A percentile compares a stretch with the other conserved stretches of the same genome.
phyloP scores from a whole-genome alignment of 345 rosid genomes.

The Schrenkiella parvula region DNA sequence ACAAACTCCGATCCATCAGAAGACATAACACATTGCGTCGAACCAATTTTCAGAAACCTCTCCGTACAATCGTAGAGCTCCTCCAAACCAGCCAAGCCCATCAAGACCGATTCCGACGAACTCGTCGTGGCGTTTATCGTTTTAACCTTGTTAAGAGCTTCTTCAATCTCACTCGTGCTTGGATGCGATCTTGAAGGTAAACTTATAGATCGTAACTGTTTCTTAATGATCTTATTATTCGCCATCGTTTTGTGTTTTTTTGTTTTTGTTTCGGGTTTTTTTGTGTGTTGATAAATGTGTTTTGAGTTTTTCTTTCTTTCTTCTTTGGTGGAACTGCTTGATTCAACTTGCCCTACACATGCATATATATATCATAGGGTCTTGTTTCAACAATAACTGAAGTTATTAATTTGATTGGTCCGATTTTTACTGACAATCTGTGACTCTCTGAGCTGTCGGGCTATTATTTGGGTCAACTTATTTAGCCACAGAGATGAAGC shows the following conservation, averaged over 20 bases:
- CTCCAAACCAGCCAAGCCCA: conserved; percentile 39
- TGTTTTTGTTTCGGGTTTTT: not conserved
- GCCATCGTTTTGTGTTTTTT: not conserved
- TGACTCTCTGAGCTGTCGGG: conserved; percentile 37
- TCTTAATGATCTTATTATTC: conserved; percentile 35
- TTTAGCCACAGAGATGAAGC: conserved; percentile 21
- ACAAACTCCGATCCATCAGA: conserved; percentile 33
- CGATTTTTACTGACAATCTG: conserved; percentile 11
- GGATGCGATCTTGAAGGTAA: conserved; percentile 75
- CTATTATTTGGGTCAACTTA: conserved; percentile 29
- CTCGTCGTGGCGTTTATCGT: conserved; percentile 26
- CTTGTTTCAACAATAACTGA: conserved; percentile 33
- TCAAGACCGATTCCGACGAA: conserved; percentile 37
- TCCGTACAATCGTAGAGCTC: conserved; percentile 43
- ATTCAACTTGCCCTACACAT: not conserved
- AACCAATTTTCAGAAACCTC: conserved; percentile 50
- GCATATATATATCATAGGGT: conserved; percentile 4
- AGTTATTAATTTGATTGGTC: conserved; percentile 24
- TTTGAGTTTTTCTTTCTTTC: not conserved
- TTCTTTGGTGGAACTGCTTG: not conserved
- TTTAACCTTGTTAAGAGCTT: conserved; percentile 48
- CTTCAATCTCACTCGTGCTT: conserved; percentile 39
- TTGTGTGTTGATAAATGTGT: not conserved
- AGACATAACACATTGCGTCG: conserved; percentile 48
- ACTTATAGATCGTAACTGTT: conserved; percentile 58